These are phyloP conservation scores for Colletotrichum truncatum DNA, from an alignment of 2,329 filamentous ascomycete species.

Conservation along the genomic window DNA sequence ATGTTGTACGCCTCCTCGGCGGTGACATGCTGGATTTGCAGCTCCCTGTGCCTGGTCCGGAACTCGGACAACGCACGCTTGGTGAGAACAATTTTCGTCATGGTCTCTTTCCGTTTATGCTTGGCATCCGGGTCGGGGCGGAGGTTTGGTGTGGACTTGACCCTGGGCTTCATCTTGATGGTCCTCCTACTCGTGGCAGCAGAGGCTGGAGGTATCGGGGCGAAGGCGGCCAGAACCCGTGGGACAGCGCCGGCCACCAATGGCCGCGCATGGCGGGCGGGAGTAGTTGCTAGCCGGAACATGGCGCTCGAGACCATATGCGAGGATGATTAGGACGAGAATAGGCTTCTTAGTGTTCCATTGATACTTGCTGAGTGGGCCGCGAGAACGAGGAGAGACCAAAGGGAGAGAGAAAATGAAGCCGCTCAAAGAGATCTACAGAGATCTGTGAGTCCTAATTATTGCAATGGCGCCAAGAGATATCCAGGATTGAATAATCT, in stretches of 20 bases:
- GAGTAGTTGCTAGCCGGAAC: background rate
- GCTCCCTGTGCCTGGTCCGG: background rate
- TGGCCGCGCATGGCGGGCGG: background rate
- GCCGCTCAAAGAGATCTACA: too few relatives aligned
- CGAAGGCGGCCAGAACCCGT: background rate
- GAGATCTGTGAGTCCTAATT: too few relatives aligned
- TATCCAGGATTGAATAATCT: background rate
- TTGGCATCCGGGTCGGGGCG: background rate
- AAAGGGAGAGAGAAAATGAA: background rate
- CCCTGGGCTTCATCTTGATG: background rate
- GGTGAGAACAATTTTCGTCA: background rate
- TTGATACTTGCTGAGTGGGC: background rate
- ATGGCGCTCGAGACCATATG: background rate
- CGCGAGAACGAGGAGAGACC: background rate
- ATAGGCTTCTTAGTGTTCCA: background rate
- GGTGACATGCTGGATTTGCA: background rate
- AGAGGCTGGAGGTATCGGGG: background rate
- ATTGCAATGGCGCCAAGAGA: too few relatives aligned
- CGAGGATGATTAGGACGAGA: background rate
- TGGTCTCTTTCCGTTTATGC: background rate
- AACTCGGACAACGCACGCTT: background rate
- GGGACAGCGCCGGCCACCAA: background rate
- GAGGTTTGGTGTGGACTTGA: background rate
- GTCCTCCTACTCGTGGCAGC: background rate
- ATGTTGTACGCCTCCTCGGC: background rate